Percentiles rank a stretch among this genome's conserved stretches.
Evolutionary conservation across 2,329 filamentous ascomycete species (phyloP).

Genomic region (Cladosporium sphaerospermum): DNA sequence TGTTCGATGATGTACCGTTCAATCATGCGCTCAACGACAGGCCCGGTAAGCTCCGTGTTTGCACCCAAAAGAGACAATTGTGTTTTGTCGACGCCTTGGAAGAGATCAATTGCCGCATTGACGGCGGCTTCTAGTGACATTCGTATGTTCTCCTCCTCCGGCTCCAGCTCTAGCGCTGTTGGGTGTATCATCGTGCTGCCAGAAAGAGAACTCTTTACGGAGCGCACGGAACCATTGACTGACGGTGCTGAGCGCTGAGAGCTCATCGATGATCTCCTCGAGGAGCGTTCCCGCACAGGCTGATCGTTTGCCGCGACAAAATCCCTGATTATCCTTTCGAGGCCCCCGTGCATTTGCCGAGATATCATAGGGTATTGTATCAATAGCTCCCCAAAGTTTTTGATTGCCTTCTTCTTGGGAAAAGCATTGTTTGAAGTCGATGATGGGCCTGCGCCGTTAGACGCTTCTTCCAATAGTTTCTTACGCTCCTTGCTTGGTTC

Average conservation of each 20-base stretch:
- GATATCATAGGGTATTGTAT: conserved; percentile 93
- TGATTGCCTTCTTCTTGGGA: conserved; percentile 81
- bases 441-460: conserved; percentile 21
- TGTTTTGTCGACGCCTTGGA: conserved; percentile 91
- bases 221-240: conserved; percentile 29
- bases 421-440: conserved; percentile 37
- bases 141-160: conserved; percentile 87
- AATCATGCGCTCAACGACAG: conserved; percentile 85
- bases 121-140: conserved; percentile 86
- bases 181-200: conserved; percentile 35
- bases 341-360: conserved; percentile 85
- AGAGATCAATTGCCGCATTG: conserved; percentile 87
- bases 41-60: conserved; percentile 88
- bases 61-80: conserved; percentile 86
- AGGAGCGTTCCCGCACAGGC: conserved; percentile 48
- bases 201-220: conserved; percentile 30
- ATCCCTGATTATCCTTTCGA: conserved; percentile 84
- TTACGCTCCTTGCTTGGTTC: conserved; percentile 29
- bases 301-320: conserved; percentile 82
- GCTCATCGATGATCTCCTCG: conserved; percentile 30
- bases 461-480: conserved; percentile 25
- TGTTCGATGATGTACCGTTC: conserved; percentile 93
- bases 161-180: conserved; percentile 64
- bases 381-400: conserved; percentile 81
- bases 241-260: conserved; percentile 30